Conservation (phyloP, 805 yeast species). For the Lachancea nothofagi region DNA sequence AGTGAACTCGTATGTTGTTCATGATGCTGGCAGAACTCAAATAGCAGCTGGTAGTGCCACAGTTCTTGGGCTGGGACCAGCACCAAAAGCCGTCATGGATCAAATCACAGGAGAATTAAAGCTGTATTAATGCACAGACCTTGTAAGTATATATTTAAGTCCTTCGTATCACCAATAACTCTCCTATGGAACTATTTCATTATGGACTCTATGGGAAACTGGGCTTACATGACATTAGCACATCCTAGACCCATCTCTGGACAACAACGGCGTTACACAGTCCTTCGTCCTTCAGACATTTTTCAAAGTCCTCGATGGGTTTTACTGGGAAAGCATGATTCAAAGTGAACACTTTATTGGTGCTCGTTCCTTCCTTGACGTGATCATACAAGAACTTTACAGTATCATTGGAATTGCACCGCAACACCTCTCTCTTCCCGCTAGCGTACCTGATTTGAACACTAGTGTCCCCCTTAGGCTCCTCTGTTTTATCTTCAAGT, state of each 20-base stretch:
- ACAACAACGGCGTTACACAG: slow-evolving; percentile 80
- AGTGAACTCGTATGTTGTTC: slow-evolving; percentile 73
- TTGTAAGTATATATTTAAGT: slow-evolving; percentile 3
- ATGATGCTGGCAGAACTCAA: slow-evolving; percentile 97
- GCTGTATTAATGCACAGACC: slow-evolving; percentile 46
- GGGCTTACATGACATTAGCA: too few species aligned
- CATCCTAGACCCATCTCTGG: slow-evolving; percentile 61
- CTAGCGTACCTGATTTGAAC: slow-evolving; percentile 81
- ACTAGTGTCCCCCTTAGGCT: slow-evolving; percentile 54
- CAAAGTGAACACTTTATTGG: slow-evolving; percentile 51
- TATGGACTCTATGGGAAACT: too few species aligned
- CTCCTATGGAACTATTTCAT: too few species aligned
- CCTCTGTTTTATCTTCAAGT: slow-evolving; percentile 20
- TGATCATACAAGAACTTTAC: slow-evolving; percentile 63
- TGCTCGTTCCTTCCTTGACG: slow-evolving; percentile 47
- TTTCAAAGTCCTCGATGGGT: slow-evolving; percentile 52
- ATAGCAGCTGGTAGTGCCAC: slow-evolving; percentile 95
- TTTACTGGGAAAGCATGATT: slow-evolving; percentile 80
- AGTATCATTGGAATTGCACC: slow-evolving; percentile 59
- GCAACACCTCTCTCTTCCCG: slow-evolving; percentile 63
- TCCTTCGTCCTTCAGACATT: slow-evolving; percentile 68
- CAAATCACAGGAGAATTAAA: slow-evolving; percentile 75
- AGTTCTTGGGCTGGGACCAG: slow-evolving; percentile 96
- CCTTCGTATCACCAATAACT: too few species aligned
- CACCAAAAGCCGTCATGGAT: slow-evolving; percentile 76